phyloP scores from a whole-genome alignment of 225 moss, liverwort and hornwort genomes.

The Pseudoscleropodium purum region DNA sequence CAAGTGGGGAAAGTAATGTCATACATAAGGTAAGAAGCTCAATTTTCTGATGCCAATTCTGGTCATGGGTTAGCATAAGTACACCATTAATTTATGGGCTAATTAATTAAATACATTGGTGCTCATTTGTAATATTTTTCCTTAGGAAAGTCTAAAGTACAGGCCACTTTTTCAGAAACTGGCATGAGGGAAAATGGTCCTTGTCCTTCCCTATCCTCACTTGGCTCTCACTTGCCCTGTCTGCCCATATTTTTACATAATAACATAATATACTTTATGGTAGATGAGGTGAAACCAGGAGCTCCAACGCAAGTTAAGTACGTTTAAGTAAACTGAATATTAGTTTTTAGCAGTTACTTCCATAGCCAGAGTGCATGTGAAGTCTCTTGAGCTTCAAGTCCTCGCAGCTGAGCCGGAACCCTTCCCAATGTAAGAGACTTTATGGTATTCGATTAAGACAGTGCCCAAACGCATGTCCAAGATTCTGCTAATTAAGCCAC shows the following conservation, averaged over 20 bases:
- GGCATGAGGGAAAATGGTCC: background rate
- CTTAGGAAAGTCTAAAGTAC: too few species aligned
- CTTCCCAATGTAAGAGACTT: background rate
- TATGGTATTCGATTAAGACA: background rate
- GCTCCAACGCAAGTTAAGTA: too few species aligned
- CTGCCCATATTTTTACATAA: background rate
- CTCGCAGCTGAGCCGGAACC: background rate
- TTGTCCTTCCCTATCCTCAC: background rate
- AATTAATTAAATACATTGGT: background rate
- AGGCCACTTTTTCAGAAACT: background rate
- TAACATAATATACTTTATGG: background rate
- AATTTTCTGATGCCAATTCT: background rate
- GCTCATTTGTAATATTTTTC: background rate
- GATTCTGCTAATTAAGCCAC: slow-evolving; percentile 8
- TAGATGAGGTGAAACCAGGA: too few species aligned
- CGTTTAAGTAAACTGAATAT: too few species aligned
- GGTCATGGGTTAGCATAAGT: too few species aligned
- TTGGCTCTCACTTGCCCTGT: too few species aligned
- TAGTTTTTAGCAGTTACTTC: too few species aligned
- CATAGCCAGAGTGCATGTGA: too few species aligned
- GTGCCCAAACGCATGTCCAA: background rate
- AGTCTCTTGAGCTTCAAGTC: background rate
- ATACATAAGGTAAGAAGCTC: background rate
- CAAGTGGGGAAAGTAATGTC: background rate
- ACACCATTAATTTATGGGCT: too few species aligned